A percentile compares a stretch with the other conserved stretches of the same genome.
Conservation (phyloP, 176 grass and related monocot species). For the Avena atlantica region DNA sequence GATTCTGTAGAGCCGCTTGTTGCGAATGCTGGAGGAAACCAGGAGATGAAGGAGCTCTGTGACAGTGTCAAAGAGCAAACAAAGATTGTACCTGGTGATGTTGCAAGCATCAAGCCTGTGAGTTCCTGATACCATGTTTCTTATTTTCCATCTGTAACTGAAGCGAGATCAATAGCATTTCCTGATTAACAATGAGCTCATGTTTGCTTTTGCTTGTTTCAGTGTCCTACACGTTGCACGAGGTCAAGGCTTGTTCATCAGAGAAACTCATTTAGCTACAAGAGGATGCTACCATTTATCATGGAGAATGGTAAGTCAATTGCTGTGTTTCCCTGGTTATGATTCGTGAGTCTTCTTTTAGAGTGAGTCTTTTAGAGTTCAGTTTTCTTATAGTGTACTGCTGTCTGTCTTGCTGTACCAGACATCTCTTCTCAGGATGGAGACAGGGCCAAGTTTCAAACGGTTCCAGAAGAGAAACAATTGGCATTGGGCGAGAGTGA, state of each 20-base stretch:
- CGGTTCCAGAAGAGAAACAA: constrained; percentile 25
- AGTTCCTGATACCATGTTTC: neutral
- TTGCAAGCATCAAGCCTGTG: constrained; percentile 37
- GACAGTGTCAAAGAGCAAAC: neutral
- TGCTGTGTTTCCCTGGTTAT: constrained; percentile 8
- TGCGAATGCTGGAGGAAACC: neutral
- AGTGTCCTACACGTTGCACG: constrained; percentile 52
- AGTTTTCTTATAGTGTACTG: constrained; percentile 41
- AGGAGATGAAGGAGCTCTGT: constrained; percentile 25
- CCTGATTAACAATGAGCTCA: neutral
- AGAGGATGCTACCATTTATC: constrained; percentile 88
- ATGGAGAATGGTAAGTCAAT: constrained; percentile 62
- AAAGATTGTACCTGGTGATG: constrained; percentile 13
- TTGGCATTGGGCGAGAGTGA: neutral
- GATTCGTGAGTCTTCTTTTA: neutral
- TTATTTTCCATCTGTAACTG: neutral
- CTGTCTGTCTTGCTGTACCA: constrained; percentile 36
- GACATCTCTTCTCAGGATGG: constrained; percentile 40
- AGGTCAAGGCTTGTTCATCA: constrained; percentile 64
- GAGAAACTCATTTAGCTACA: constrained; percentile 81
- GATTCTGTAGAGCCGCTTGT: neutral
- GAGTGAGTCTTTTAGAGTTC: neutral
- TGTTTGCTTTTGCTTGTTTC: constrained; percentile 35
- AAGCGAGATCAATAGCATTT: neutral
- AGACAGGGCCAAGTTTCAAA: constrained; percentile 38